phyloP scores from a whole-genome alignment of 169 alveolate species.

The Eimeria tenella region DNA sequence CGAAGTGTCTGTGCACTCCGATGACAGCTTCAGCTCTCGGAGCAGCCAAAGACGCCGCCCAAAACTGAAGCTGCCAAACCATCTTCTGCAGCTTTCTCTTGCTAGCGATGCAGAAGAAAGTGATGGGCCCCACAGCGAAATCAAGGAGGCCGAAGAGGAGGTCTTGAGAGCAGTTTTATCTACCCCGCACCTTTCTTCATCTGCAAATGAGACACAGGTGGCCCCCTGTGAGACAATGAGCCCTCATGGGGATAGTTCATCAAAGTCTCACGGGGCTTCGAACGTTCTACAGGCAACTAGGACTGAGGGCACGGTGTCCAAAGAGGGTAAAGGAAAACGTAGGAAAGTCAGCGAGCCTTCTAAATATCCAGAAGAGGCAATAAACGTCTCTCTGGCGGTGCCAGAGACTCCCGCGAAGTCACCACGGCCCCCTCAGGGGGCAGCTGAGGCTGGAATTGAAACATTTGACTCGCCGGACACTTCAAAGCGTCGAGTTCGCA shows the following conservation, averaged over 20 bases:
- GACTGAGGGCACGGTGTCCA: background rate
- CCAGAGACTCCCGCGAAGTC: background rate
- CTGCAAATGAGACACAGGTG: background rate
- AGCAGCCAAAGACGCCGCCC: background rate
- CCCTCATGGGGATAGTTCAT: background rate
- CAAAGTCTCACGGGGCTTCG: background rate
- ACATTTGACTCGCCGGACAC: slow-evolving; percentile 47
- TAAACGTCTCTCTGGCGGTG: background rate
- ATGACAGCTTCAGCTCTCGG: slow-evolving; percentile 16
- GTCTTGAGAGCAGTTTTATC: slow-evolving; percentile 6
- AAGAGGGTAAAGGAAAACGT: background rate
- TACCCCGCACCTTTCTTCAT: background rate
- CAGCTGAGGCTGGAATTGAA: background rate
- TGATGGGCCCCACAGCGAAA: background rate
- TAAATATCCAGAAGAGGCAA: background rate
- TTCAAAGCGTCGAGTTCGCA: slow-evolving; percentile 26
- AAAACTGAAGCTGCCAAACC: background rate
- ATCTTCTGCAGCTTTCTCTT: slow-evolving; percentile 33
- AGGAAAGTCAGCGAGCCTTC: background rate
- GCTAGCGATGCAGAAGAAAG: slow-evolving; percentile 51
- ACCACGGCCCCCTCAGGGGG: background rate
- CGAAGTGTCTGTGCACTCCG: slow-evolving; percentile 31
- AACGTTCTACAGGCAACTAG: background rate
- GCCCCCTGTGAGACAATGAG: background rate
- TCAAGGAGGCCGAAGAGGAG: slow-evolving; percentile 47